Evolutionary conservation across 2,329 filamentous ascomycete genomes (phyloP).

Genomic region (Diplodia corticola): DNA sequence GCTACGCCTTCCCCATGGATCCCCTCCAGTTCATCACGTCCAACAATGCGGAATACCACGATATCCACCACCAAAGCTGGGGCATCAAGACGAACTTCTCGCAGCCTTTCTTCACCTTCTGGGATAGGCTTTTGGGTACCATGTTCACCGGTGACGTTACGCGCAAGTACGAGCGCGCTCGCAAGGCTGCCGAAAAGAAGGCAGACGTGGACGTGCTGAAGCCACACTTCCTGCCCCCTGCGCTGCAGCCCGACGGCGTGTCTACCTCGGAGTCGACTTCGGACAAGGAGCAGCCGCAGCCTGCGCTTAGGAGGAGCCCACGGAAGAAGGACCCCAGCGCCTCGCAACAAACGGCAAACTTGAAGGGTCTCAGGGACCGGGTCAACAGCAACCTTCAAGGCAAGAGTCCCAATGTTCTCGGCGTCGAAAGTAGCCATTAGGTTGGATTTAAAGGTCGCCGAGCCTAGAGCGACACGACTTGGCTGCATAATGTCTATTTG

Average conservation of each 20-base stretch:
- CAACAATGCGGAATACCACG: slow-evolving; percentile 96
- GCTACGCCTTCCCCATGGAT: slow-evolving; percentile 94
- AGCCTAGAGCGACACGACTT: not conserved
- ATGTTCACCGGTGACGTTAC: slow-evolving; percentile 73
- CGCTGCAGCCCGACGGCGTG: slow-evolving; percentile 21
- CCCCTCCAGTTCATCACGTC: slow-evolving; percentile 87
- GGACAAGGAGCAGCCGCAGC: slow-evolving; percentile 29
- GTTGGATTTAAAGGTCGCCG: not conserved
- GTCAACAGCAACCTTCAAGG: slow-evolving; percentile 50
- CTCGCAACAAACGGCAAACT: slow-evolving; percentile 39
- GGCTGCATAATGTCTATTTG: slow-evolving; percentile 17
- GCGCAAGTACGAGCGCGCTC: slow-evolving; percentile 59
- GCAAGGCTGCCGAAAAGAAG: slow-evolving; percentile 58
- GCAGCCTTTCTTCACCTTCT: slow-evolving; percentile 93
- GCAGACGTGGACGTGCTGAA: slow-evolving; percentile 49
- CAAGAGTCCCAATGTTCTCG: slow-evolving; percentile 47
- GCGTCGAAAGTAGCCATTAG: slow-evolving; percentile 46
- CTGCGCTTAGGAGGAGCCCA: slow-evolving; percentile 41
- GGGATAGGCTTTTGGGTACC: slow-evolving; percentile 81
- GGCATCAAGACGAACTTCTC: slow-evolving; percentile 96
- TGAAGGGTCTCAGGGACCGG: slow-evolving; percentile 48
- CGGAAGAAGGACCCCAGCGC: slow-evolving; percentile 45
- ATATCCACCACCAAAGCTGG: slow-evolving; percentile 98
- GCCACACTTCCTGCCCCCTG: slow-evolving; percentile 27
- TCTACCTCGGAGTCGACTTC: slow-evolving; percentile 26